Evolutionary conservation across 2,329 filamentous ascomycete species (phyloP), one percentile per base, ranked within the genome.

Genomic region (Colletotrichum paranaense): DNA sequence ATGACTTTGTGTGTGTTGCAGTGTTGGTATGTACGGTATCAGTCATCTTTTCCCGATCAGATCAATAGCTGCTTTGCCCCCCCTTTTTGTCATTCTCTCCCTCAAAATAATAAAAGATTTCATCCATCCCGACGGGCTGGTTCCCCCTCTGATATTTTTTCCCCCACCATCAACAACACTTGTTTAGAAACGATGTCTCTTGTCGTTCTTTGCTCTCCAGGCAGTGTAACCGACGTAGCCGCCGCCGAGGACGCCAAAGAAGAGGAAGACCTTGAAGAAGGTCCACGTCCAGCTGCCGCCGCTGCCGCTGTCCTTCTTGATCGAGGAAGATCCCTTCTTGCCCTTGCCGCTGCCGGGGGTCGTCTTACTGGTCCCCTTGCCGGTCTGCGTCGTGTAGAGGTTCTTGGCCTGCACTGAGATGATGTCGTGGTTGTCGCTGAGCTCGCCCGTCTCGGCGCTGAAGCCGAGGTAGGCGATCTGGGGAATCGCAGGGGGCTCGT

Each of bases 381-480:
- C 80, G 59, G 78, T 76, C 78, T 86, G 85, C 32, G 84, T 84
- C 70, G 89, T 92, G 86, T 98, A 98, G 75, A 99, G 87, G 83
- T 98, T 99, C 87, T 93, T 93, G 70, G 96, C 92, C 76, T 92
- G 88, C 78, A 99, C 90, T 63, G 91, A 93, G 81, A 98, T 91
- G 83, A 99, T 97, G 85, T 99, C 97, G 88, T 98, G 96, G 88
- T 98, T 98, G 86, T 99, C 97, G 84, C 92, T 95, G 76, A 99
- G 90, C 86, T 99, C 96, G 80, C 97, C 97, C 19, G 97, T 98
- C 87, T 98, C 96, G 69, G 94, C 93, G 78, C 90, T 93, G 85
- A 94, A 94, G 72, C 92, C 93, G 30, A 94, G 90, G 82, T 94
- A 94, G 46, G 91, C 88, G 62, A 93, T 91, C 72, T 91, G 87